These are phyloP conservation scores for Malus sylvestris DNA, from an alignment of 306 rosid species.

Conservation along the genomic window DNA sequence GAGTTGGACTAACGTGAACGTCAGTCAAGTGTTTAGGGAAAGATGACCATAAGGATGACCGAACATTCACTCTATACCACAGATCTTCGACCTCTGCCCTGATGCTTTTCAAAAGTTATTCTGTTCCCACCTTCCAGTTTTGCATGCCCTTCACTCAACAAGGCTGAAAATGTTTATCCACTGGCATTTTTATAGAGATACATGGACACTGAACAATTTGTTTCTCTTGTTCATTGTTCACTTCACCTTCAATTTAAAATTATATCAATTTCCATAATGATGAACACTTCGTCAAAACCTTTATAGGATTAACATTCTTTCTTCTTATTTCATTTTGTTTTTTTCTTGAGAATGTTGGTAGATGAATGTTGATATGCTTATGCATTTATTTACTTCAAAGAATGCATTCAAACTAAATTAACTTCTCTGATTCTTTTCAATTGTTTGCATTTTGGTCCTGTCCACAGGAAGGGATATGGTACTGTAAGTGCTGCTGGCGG, in stretches of 20 bases:
- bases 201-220: not conserved
- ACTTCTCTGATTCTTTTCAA: constrained; percentile 1
- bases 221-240: not conserved
- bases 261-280: not conserved
- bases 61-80: not conserved
- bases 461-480: constrained; percentile 86
- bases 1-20: not conserved
- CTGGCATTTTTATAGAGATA: not conserved
- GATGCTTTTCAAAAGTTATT: not conserved
- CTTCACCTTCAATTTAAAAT: not conserved
- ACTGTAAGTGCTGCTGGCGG: constrained; percentile 95
- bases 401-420: not conserved
- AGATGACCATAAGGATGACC: not conserved
- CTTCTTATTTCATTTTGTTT: not conserved
- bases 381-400: not conserved
- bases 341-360: not conserved
- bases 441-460: constrained; percentile 9
- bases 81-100: not conserved
- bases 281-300: not conserved
- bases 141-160: not conserved
- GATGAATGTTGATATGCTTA: not conserved
- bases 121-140: not conserved
- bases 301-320: not conserved
- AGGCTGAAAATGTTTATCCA: not conserved
- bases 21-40: not conserved